Conservation (phyloP, 2,329 filamentous ascomycete genomes). For the Scytalidium lignicola region DNA sequence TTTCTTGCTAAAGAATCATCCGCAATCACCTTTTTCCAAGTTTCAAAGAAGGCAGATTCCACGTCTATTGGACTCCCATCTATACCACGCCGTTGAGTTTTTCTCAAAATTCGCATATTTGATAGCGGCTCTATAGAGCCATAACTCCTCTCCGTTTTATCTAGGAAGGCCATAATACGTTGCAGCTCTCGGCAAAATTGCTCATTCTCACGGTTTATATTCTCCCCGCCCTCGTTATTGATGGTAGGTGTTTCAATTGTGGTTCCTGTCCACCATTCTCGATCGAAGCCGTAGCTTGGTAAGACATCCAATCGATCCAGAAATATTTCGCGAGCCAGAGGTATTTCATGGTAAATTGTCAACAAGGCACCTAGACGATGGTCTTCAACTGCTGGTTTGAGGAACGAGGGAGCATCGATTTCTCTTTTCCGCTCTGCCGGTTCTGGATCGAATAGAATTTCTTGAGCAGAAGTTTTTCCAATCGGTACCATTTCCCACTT, state of each 20-base stretch:
- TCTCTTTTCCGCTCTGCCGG: slow-evolving; percentile 39
- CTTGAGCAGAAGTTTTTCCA: slow-evolving; percentile 23
- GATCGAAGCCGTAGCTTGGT: slow-evolving; percentile 48
- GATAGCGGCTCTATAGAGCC: slow-evolving; percentile 48
- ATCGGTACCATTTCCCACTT: slow-evolving; percentile 55
- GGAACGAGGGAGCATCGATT: slow-evolving; percentile 44
- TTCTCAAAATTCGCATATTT: slow-evolving; percentile 18
- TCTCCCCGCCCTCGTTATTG: slow-evolving; percentile 8
- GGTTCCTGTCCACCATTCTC: slow-evolving; percentile 58
- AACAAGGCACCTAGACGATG: slow-evolving; percentile 46
- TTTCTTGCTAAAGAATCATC: slow-evolving; percentile 5
- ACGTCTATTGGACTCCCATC: slow-evolving; percentile 39
- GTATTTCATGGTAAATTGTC: slow-evolving; percentile 56
- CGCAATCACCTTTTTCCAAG: slow-evolving; percentile 15
- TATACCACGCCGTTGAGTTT: slow-evolving; percentile 29
- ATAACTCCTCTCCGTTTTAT: slow-evolving; percentile 54
- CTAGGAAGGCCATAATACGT: slow-evolving; percentile 58
- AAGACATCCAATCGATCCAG: slow-evolving; percentile 38
- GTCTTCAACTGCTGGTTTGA: slow-evolving; percentile 36
- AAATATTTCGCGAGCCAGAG: slow-evolving; percentile 50
- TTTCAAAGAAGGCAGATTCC: slow-evolving; percentile 19
- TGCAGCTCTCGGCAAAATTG: slow-evolving; percentile 51
- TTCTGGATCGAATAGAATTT: slow-evolving; percentile 28
- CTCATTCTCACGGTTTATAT: slow-evolving; percentile 22
- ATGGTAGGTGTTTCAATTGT: slow-evolving; percentile 32